Evolutionary conservation across 2,329 filamentous ascomycete species (phyloP).

Genomic region (Trichoderma polysporum): DNA sequence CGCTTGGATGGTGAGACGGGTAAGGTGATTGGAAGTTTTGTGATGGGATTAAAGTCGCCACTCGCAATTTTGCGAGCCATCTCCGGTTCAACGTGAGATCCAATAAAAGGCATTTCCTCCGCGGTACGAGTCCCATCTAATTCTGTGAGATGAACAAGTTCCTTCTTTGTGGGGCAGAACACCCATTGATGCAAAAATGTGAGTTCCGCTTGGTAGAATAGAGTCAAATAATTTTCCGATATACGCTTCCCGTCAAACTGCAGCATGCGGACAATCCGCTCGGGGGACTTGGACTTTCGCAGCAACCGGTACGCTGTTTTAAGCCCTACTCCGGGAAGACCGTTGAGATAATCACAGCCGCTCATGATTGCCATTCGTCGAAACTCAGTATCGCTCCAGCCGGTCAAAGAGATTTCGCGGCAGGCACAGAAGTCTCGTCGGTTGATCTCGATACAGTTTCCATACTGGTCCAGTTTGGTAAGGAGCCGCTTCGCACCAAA

Average conservation of each 20-base stretch:
- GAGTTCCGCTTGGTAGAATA: conserved; percentile 82
- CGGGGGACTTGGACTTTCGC: conserved; percentile 84
- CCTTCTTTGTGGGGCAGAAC: conserved; percentile 72
- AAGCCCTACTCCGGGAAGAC: conserved; percentile 80
- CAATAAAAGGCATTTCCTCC: conserved; percentile 78
- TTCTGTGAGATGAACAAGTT: conserved; percentile 73
- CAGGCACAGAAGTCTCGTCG: conserved; percentile 85
- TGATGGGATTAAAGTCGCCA: conserved; percentile 87
- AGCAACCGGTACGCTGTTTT: conserved; percentile 93
- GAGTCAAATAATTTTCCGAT: conserved; percentile 75
- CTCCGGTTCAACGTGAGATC: conserved; percentile 65
- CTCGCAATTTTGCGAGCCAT: conserved; percentile 71
- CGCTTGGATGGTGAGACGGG: conserved; percentile 43
- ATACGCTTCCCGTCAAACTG: conserved; percentile 89
- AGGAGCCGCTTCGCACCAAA: conserved; percentile 89
- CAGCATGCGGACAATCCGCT: conserved; percentile 76
- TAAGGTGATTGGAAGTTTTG: conserved; percentile 64
- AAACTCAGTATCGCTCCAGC: conserved; percentile 91
- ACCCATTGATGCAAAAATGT: conserved; percentile 96
- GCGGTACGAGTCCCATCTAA: conserved; percentile 62
- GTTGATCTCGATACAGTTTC: conserved; percentile 88
- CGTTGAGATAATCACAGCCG: conserved; percentile 91
- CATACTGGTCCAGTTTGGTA: conserved; percentile 92
- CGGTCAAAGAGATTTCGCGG: conserved; percentile 81
- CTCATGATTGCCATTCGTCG: conserved; percentile 94